phyloP scores from a whole-genome alignment of 2,329 filamentous ascomycete genomes.

The Aurifilum marmelostoma region DNA sequence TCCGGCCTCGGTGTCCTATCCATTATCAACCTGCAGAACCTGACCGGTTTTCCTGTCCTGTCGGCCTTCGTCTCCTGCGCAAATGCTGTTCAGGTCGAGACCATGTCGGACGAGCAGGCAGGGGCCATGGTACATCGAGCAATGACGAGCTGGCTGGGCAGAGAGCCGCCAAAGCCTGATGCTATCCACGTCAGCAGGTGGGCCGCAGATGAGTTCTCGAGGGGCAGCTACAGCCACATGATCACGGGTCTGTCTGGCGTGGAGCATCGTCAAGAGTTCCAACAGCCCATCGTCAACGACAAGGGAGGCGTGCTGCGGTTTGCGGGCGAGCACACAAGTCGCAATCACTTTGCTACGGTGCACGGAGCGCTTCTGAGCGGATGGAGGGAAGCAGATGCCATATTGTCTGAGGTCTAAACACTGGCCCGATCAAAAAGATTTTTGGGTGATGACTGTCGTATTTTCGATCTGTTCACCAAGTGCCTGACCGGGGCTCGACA shows the following conservation, averaged over 20 bases:
- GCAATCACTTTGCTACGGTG: conserved; percentile 23
- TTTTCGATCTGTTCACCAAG: neutral
- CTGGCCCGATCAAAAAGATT: neutral
- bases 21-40: conserved; percentile 17
- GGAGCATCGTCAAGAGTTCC: conserved; percentile 18
- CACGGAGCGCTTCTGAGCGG: conserved; percentile 21
- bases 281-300: conserved; percentile 6
- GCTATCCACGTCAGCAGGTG: conserved; percentile 15
- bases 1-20: conserved; percentile 14
- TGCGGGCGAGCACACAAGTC: conserved; percentile 22
- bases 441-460: neutral
- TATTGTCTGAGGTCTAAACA: neutral
- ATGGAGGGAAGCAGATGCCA: conserved; percentile 20
- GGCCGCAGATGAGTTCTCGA: conserved; percentile 19
- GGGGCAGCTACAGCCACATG: conserved; percentile 24
- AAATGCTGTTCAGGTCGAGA: conserved; percentile 12
- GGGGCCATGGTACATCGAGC: conserved; percentile 14
- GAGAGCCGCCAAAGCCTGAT: conserved; percentile 3
- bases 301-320: conserved; percentile 17
- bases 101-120: conserved; percentile 19
- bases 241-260: conserved; percentile 12
- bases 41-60: conserved; percentile 20
- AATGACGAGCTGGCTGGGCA: conserved; percentile 17
- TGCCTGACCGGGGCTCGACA: neutral
- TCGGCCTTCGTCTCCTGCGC: conserved; percentile 23